Evolutionary conservation across 345 rosid genomes (phyloP).

Genomic region (Rhodamnia rubescens): DNA sequence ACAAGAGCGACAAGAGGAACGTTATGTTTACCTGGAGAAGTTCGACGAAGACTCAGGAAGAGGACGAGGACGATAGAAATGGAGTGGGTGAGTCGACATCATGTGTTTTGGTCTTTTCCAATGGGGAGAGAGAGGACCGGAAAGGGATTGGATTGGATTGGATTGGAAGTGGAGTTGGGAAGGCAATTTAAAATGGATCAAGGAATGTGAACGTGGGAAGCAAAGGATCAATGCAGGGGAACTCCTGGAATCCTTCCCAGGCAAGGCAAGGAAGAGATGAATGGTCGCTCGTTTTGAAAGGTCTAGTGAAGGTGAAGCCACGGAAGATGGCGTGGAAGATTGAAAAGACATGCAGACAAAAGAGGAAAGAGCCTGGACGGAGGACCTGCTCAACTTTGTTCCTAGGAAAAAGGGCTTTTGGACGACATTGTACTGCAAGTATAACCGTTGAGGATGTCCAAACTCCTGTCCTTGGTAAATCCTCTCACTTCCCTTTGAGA

Average conservation of each 20-base stretch:
- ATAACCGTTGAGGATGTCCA: not conserved
- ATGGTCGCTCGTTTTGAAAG: not conserved
- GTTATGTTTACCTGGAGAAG: not conserved
- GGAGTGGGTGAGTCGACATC: not conserved
- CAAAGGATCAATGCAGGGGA: not conserved
- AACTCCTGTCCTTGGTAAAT: not conserved
- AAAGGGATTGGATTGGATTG: not conserved
- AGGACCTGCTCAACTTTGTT: not conserved
- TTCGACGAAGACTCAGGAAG: not conserved
- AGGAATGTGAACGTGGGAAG: not conserved
- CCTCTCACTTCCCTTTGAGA: not conserved
- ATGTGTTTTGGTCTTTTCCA: not conserved
- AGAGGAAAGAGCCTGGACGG: not conserved
- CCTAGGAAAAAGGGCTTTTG: not conserved
- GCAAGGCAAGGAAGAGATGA: not conserved
- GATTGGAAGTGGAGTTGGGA: slow-evolving; percentile 10
- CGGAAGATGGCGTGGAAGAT: not conserved
- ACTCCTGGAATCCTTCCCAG: not conserved
- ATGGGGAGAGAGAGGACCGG: not conserved
- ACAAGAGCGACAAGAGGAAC: not conserved
- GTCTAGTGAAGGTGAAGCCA: not conserved
- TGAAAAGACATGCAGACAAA: not conserved
- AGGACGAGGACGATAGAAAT: not conserved
- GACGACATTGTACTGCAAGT: not conserved
- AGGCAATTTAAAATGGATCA: not conserved